These are phyloP conservation scores for Botrytis squamosa DNA, from an alignment of 2,329 filamentous ascomycete species.

Conservation along the genomic window DNA sequence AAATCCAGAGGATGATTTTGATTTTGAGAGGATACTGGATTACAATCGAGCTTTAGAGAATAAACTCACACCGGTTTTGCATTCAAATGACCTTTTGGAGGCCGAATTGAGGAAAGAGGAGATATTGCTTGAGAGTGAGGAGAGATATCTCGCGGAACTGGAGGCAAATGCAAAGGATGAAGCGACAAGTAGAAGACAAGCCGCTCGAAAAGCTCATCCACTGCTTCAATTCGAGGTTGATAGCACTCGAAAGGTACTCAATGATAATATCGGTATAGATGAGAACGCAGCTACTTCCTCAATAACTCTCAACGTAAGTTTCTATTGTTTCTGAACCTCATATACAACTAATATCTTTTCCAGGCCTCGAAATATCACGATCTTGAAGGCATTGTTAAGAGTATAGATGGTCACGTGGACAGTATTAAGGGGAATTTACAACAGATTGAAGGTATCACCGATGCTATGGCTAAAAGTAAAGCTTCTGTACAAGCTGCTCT, in stretches of 20 bases:
- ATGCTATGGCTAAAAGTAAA: constrained; percentile 36
- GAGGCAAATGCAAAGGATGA: constrained; percentile 58
- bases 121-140: constrained; percentile 55
- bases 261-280: constrained; percentile 28
- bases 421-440: constrained; percentile 38
- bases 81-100: constrained; percentile 60
- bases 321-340: background rate
- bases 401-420: constrained; percentile 38
- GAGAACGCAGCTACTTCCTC: constrained; percentile 6
- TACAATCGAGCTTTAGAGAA: constrained; percentile 56
- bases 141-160: constrained; percentile 50
- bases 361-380: constrained; percentile 35
- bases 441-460: constrained; percentile 36
- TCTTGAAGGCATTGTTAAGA: constrained; percentile 32
- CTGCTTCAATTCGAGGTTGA: constrained; percentile 32
- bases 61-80: constrained; percentile 60
- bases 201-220: constrained; percentile 36
- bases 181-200: constrained; percentile 50
- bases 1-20: constrained; percentile 58
- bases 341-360: constrained; percentile 25
- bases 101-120: constrained; percentile 58
- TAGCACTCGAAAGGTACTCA: constrained; percentile 21
- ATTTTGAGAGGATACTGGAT: constrained; percentile 64
- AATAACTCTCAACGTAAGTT: constrained; percentile 29
- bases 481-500: constrained; percentile 38